Conservation (phyloP, 768 basidiomycete genomes). For the Clitopilus passeckerianus region DNA sequence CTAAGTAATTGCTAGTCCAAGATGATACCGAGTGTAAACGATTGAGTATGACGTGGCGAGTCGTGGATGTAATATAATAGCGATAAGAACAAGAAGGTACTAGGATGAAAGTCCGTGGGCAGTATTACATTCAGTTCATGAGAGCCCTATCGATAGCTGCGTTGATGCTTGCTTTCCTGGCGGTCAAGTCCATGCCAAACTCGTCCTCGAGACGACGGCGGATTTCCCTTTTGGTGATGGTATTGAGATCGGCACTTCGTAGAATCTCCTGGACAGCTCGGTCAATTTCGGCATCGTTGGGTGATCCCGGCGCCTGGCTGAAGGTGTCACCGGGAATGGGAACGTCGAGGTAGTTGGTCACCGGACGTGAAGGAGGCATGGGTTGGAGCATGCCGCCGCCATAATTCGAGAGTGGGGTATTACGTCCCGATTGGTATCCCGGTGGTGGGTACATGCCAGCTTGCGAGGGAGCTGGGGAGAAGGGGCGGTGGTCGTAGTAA, state of each 20-base stretch:
- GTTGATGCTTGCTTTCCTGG: conserved; percentile 72
- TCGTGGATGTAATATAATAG: background rate
- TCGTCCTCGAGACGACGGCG: conserved; percentile 76
- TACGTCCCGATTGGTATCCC: conserved; percentile 74
- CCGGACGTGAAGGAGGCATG: conserved; percentile 63
- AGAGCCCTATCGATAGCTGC: conserved; percentile 70
- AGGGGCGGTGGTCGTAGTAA: conserved; percentile 69
- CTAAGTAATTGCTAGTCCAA: background rate
- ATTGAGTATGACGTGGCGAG: background rate
- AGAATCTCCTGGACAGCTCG: conserved; percentile 70
- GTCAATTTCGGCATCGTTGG: conserved; percentile 71
- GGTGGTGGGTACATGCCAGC: conserved; percentile 54
- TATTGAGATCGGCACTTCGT: conserved; percentile 77
- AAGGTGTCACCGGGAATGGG: conserved; percentile 50
- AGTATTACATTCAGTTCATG: conserved; percentile 25
- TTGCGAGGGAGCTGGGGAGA: conserved; percentile 76
- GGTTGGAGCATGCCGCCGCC: conserved; percentile 40
- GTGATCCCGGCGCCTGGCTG: conserved; percentile 41
- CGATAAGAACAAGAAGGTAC: background rate
- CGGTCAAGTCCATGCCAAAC: conserved; percentile 73
- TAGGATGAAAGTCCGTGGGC: background rate
- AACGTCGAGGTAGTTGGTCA: conserved; percentile 75
- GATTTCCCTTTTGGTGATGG: conserved; percentile 89
- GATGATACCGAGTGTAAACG: background rate
- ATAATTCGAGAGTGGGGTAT: conserved; percentile 57